phyloP scores from a whole-genome alignment of 2,329 filamentous ascomycete species.

The Talaromyces albobiverticillius region DNA sequence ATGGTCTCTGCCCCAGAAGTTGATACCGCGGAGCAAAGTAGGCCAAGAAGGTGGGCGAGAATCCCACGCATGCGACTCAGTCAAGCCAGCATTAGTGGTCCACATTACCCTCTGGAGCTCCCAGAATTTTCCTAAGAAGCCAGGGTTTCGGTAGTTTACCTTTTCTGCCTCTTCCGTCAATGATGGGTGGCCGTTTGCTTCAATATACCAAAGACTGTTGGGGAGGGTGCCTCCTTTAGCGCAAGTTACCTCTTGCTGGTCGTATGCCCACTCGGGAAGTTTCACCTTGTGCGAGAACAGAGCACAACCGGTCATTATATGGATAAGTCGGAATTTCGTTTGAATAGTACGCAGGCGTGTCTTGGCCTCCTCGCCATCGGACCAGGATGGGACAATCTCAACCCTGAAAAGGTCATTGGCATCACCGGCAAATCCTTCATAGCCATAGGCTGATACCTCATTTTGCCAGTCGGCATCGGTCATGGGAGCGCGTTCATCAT shows the following conservation, averaged over 20 bases:
- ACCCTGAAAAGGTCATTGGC: slow-evolving; percentile 94
- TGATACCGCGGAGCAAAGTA: slow-evolving; percentile 87
- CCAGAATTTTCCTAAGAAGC: slow-evolving; percentile 97
- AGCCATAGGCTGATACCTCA: slow-evolving; percentile 94
- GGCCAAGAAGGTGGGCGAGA: slow-evolving; percentile 94
- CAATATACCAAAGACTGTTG: slow-evolving; percentile 96
- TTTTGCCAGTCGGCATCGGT: slow-evolving; percentile 92
- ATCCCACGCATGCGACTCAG: slow-evolving; percentile 97
- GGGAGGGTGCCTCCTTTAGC: slow-evolving; percentile 86
- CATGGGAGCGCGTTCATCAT: slow-evolving; percentile 81
- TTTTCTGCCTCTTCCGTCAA: slow-evolving; percentile 76
- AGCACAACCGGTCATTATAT: slow-evolving; percentile 94
- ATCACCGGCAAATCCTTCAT: slow-evolving; percentile 93
- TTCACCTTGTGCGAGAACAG: slow-evolving; percentile 99
- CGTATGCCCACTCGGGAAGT: slow-evolving; percentile 94
- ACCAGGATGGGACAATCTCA: slow-evolving; percentile 90
- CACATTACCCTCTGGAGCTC: slow-evolving; percentile 98
- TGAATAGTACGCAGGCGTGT: slow-evolving; percentile 87
- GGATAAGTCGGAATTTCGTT: slow-evolving; percentile 92
- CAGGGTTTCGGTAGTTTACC: slow-evolving; percentile 92
- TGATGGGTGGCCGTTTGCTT: slow-evolving; percentile 80
- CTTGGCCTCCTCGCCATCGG: slow-evolving; percentile 74
- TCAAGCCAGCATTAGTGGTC: slow-evolving; percentile 93
- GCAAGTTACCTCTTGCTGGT: slow-evolving; percentile 99
- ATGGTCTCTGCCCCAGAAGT: slow-evolving; percentile 95